Base-by-base conservation (phyloP, 352 stramenopile species). In the Phytophthora cactorum region DNA sequence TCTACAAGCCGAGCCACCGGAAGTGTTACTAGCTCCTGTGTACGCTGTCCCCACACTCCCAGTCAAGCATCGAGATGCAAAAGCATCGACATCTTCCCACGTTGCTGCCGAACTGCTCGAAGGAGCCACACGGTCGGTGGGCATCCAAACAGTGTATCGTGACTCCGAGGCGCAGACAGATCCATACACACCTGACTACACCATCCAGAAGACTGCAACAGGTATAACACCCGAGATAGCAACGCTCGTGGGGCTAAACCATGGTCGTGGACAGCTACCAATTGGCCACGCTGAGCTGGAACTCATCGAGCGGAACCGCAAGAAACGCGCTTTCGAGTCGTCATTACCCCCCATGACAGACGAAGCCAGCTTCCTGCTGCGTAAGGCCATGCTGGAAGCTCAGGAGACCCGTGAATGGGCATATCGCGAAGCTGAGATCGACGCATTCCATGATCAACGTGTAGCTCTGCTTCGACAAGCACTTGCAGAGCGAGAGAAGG, bases 141-240 rank as follows among this genome's bases (percentile, higher is more conserved):
- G 80, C 6, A 82, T 97, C 14, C 95, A 98, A 80, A 98, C 93
- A 7, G 77, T 83, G 75, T 98, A 96, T 72, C 87, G 95, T 34
- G 95, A 98, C 67, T 97, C 88, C 46, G 94, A 98, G 59, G 91
- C 88, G 7, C 95, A 98, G 73, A 98, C 95, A 15, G 83, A 96
- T 34, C 92, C 95, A 38, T 98, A 98, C 75, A 96, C 92, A 31
- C 95, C 94, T 1, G 91, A 97, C 59, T 98, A 92, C 59, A 92
- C 92, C 11, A 71, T 98, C 55, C 75, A 84, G 39, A 85, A 83
- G 53, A 86, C 77, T 29, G 70, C 72, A 2, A 66, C 69, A 4
- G 64, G 76, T n/a, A 63, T 62, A 8, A 60, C 80, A 52, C 94
- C 93, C 1, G 93, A 98, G 72, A 79, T 98, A 22, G 69, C 95